Evolutionary conservation across 1,284 basidiomycete species (phyloP).

Genomic region (Moesziomyces antarcticus): DNA sequence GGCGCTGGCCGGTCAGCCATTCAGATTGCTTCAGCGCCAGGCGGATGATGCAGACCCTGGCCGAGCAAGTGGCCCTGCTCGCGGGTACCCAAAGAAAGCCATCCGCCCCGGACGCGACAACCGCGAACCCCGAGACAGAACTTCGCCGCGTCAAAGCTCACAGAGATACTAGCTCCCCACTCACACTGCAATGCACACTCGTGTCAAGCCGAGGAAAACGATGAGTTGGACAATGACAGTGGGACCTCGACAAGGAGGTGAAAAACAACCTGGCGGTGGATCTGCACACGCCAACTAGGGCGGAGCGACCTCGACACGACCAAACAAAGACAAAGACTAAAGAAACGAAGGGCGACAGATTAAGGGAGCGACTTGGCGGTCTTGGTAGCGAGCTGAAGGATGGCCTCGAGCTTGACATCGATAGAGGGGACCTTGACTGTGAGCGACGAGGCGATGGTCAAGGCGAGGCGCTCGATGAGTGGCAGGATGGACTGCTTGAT

Average conservation of each 20-base stretch:
- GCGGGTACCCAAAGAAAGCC: not conserved
- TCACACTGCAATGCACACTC: not conserved
- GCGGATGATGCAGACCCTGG: too few relatives aligned
- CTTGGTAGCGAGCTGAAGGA: constrained; percentile 10
- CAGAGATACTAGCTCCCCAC: too few relatives aligned
- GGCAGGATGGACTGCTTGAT: constrained; percentile 12
- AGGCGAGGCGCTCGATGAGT: constrained; percentile 3
- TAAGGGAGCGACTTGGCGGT: constrained; percentile 7
- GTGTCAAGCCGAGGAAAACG: not conserved
- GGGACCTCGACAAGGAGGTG: not conserved
- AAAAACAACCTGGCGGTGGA: not conserved
- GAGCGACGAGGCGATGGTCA: constrained; percentile 2
- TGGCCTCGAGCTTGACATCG: constrained; percentile 1
- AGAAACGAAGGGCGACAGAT: not conserved
- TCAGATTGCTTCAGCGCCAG: constrained; percentile 9
- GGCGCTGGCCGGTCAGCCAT: constrained; percentile 21
- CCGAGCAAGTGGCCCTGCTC: not conserved
- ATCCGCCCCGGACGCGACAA: not conserved
- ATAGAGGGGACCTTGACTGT: constrained; percentile 1
- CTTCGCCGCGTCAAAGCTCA: too few relatives aligned
- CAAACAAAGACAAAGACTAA: not conserved
- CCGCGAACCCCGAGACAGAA: not conserved
- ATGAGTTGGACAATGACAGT: not conserved
- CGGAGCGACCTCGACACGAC: not conserved
- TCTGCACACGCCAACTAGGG: not conserved